Evolutionary conservation across 768 basidiomycete genomes (phyloP), one percentile per base, ranked within the genome.

Genomic region (Hypholoma sublateritium): DNA sequence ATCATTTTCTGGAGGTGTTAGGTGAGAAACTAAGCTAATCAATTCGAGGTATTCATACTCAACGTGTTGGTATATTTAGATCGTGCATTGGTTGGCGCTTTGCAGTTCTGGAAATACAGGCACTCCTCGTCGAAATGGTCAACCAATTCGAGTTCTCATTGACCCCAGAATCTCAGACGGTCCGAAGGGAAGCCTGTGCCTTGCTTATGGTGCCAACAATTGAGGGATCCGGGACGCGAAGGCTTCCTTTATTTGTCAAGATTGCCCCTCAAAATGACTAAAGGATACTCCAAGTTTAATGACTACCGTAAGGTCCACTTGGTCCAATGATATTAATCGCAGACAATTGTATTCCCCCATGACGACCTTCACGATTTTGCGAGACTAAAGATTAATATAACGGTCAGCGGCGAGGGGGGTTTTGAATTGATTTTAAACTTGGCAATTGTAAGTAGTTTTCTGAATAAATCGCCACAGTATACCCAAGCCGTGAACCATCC

Each of bases 41-140:
- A 16, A 16, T 17, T 16, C 17, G 13, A 19, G 17, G n/a, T 4
- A 12, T 36, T 14, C 35, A 21, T 5, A n/a, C 25, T 43, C 44
- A 60, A 32, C 16, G 8, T 53, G 19, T 14, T 28, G 50, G 36
- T 44, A 13, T 16, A 41, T 9, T 12, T 39, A 74, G 72, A 8
- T 62, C 71, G 9, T 74, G 72, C 59, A 72, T 74, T 25, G 75
- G 73, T 19, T 75, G 74, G 78, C 67, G 77, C 55, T 81, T 81
- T 57, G 80, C 80, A 4, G 55, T 86, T 1, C 75, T 78, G 55
- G 86, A 88, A 66, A 69, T 86, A 32, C 81, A 85, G 62, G 69
- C 79, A 1, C 77, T 88, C 59, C 73, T 86, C 4, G 76, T 83
- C 5, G 85, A 86, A 64, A 77, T 84, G 37, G 68, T 87, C 58